These are phyloP conservation scores for Fusarium sp. DNA, from an alignment of 2,329 filamentous ascomycete species.

Conservation along the genomic window DNA sequence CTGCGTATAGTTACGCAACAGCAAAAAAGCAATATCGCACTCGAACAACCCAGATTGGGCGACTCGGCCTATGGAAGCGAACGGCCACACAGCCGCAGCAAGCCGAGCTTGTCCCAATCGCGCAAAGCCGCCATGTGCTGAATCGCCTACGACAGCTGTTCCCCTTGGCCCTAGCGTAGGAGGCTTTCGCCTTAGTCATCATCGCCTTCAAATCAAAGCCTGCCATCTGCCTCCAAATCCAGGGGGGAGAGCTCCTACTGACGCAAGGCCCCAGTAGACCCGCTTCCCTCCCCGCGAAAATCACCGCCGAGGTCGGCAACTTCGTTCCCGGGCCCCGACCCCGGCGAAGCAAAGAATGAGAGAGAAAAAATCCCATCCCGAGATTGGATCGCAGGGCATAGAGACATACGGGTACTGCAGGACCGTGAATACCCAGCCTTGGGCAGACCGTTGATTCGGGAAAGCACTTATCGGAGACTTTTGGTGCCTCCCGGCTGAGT, in stretches of 20 bases:
- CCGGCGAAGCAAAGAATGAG: not conserved
- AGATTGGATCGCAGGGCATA: constrained; percentile 4
- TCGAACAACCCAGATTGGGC: not conserved
- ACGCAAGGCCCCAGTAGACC: constrained; percentile 29
- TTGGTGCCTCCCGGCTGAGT: not conserved
- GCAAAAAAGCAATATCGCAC: not conserved
- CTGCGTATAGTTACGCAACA: not conserved
- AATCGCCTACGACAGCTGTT: constrained; percentile 27
- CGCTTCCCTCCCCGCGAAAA: constrained; percentile 37
- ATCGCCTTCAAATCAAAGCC: constrained; percentile 26
- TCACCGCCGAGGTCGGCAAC: constrained; percentile 47
- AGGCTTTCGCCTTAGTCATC: constrained; percentile 9
- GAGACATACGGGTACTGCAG: constrained; percentile 15
- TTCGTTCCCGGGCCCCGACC: constrained; percentile 28
- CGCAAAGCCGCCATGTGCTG: constrained; percentile 22
- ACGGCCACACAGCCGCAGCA: constrained; percentile 30
- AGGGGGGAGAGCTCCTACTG: constrained; percentile 32
- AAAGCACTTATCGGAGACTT: not conserved
- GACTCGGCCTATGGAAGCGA: not conserved
- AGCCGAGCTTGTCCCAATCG: constrained; percentile 25
- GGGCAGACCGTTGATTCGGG: not conserved
- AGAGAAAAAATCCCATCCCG: constrained; percentile 17
- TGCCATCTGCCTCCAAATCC: constrained; percentile 2
- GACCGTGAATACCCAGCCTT: constrained; percentile 19
- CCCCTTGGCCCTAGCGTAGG: constrained; percentile 41